phyloP scores from a whole-genome alignment of 148 eudicot genomes.

The Fagopyrum esculentum region DNA sequence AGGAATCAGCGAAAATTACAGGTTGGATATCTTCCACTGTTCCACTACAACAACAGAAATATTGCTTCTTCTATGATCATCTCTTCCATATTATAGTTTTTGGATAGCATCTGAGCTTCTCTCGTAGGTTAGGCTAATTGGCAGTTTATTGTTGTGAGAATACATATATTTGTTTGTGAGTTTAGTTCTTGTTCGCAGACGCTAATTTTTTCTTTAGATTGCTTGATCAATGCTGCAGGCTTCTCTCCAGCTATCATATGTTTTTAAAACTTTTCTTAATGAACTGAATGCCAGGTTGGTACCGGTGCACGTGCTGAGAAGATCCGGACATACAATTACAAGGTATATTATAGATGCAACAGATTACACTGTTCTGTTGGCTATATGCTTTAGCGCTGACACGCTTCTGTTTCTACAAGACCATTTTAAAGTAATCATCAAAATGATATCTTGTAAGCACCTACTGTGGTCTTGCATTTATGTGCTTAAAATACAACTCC shows the following conservation, averaged over 20 bases:
- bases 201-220: not conserved
- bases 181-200: not conserved
- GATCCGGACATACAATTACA: conserved; percentile 91
- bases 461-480: not conserved
- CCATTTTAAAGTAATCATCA: not conserved
- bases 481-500: not conserved
- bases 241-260: not conserved
- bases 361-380: not conserved
- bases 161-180: not conserved
- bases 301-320: conserved; percentile 96
- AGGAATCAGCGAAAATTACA: conserved; percentile 77
- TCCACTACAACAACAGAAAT: not conserved
- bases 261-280: conserved; percentile 11
- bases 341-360: conserved; percentile 35
- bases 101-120: not conserved
- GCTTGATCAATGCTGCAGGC: not conserved
- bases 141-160: not conserved
- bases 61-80: not conserved
- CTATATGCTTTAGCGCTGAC: not conserved
- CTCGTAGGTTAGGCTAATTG: not conserved
- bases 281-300: conserved; percentile 69
- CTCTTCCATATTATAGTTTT: not conserved
- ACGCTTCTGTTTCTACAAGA: not conserved
- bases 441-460: not conserved
- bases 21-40: conserved; percentile 34